phyloP scores from a whole-genome alignment of 164 flowering plant genomes.

The Chimonanthus praecox region DNA sequence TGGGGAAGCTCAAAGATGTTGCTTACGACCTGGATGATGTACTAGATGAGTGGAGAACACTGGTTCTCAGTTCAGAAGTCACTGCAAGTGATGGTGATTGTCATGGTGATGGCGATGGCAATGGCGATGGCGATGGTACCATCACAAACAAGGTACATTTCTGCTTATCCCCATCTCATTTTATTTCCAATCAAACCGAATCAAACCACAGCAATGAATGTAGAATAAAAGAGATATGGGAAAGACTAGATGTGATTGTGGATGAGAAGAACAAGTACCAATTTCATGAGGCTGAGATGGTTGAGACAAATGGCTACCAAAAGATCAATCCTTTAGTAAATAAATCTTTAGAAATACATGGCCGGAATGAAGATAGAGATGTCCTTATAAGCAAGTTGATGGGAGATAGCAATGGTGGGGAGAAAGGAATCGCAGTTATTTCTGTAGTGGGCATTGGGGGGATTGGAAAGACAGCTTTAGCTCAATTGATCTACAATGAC shows the following conservation, averaged over 20 bases:
- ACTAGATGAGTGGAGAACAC: not conserved
- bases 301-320: too few species aligned
- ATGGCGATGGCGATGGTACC: not conserved
- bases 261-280: not conserved
- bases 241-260: not conserved
- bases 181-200: not conserved
- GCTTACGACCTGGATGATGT: not conserved
- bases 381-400: not conserved
- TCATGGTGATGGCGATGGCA: not conserved
- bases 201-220: not conserved
- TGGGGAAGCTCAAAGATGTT: not conserved
- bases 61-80: not conserved
- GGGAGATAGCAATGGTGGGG: not conserved
- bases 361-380: not conserved
- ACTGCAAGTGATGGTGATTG: not conserved
- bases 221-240: not conserved
- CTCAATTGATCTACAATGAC: conserved; percentile 1
- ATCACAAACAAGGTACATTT: not conserved
- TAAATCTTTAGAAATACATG: not conserved
- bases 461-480: not conserved
- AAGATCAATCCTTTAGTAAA: not conserved
- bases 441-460: not conserved
- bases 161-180: not conserved
- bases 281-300: not conserved
- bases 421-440: not conserved